phyloP scores from a whole-genome alignment of 1,139 yeast species.

The Suhomyces kunorum region DNA sequence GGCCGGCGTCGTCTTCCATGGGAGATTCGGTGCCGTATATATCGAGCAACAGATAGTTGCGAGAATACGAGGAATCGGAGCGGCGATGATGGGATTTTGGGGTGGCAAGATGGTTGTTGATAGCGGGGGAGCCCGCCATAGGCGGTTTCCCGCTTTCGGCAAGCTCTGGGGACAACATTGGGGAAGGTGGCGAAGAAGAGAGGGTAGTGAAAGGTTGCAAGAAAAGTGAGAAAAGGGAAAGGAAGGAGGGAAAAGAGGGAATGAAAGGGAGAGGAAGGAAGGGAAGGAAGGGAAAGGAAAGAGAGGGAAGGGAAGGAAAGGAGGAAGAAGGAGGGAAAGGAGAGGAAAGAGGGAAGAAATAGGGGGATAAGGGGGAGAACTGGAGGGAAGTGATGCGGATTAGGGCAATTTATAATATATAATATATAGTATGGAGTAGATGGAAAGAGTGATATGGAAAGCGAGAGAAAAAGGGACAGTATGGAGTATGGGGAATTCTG shows the following conservation, averaged over 20 bases:
- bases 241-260: background rate
- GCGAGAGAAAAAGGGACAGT: too few species aligned
- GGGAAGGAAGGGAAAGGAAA: background rate
- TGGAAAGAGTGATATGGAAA: too few species aligned
- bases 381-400: background rate
- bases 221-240: background rate
- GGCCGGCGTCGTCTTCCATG: constrained; percentile 12
- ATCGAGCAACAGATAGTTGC: constrained; percentile 31
- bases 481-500: too few species aligned
- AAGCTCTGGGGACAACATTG: constrained; percentile 4
- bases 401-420: background rate
- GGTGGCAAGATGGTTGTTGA: constrained; percentile 11
- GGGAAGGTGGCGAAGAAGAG: background rate
- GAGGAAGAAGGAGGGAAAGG: background rate
- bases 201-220: background rate
- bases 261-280: background rate
- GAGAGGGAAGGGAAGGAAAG: background rate
- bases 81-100: constrained; percentile 26
- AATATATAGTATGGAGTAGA: too few species aligned
- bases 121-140: background rate
- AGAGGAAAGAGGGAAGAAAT: background rate
- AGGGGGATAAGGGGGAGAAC: background rate
- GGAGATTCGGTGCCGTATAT: constrained; percentile 25
- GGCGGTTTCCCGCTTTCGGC: constrained; percentile 1
- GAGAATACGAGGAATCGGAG: constrained; percentile 35